These are phyloP conservation scores for Coniochaeta ligniaria DNA, from an alignment of 2,329 filamentous ascomycete species.

Conservation along the genomic window DNA sequence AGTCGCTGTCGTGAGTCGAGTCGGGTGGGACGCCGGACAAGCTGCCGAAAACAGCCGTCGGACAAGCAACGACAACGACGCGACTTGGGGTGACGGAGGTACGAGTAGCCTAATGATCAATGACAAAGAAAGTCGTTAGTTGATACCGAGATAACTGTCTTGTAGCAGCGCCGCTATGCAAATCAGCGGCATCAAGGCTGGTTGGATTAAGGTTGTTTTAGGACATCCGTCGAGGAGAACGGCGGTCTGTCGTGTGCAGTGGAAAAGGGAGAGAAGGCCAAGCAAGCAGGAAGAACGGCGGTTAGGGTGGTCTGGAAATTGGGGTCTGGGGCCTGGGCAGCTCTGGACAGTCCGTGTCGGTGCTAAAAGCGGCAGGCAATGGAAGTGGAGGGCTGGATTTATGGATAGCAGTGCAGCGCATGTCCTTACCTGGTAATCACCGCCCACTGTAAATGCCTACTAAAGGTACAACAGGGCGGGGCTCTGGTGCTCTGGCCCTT, in stretches of 20 bases:
- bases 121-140: not conserved
- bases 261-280: not conserved
- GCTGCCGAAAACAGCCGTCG: not conserved
- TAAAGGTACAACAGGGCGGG: too few relatives aligned
- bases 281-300: not conserved
- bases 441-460: not conserved
- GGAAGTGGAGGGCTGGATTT: not conserved
- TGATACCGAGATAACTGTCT: not conserved
- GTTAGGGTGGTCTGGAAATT: not conserved
- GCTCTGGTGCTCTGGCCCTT: too few relatives aligned
- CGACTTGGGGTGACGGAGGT: not conserved
- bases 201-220: not conserved
- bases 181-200: not conserved
- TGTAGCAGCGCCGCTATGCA: not conserved
- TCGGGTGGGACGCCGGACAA: not conserved
- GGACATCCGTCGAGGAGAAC: slow-evolving; percentile 1
- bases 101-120: not conserved
- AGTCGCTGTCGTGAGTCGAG: not conserved
- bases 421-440: not conserved
- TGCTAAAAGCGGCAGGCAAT: not conserved
- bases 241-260: not conserved
- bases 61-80: not conserved
- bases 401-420: not conserved
- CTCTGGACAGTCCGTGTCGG: not conserved
- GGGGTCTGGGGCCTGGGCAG: not conserved